phyloP scores from a whole-genome alignment of 2,329 filamentous ascomycete genomes.

The Scedosporium apiospermum region DNA sequence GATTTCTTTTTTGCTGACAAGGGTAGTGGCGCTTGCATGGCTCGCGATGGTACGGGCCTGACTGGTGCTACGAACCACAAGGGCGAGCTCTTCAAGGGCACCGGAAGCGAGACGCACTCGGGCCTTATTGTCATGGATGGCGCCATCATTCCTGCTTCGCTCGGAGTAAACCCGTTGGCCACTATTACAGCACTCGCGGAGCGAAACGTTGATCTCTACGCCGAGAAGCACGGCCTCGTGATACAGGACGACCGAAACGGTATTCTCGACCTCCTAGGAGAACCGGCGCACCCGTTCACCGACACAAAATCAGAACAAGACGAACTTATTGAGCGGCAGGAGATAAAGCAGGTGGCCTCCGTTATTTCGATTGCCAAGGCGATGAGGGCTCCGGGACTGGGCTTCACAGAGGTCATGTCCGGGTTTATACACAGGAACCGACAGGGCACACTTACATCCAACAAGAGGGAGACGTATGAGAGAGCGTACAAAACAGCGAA shows the following conservation, averaged over 20 bases:
- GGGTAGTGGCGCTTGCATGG: conserved; percentile 52
- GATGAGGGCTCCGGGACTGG: conserved; percentile 39
- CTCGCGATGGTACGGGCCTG: conserved; percentile 43
- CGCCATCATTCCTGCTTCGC: conserved; percentile 49
- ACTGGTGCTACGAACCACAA: conserved; percentile 52
- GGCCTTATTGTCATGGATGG: conserved; percentile 55
- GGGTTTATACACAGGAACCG: conserved; percentile 46
- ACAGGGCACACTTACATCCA: conserved; percentile 27
- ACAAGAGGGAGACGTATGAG: conserved; percentile 42
- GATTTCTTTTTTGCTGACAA: conserved; percentile 6
- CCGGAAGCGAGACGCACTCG: conserved; percentile 37
- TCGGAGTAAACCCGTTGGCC: conserved; percentile 59
- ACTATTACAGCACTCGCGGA: conserved; percentile 63
- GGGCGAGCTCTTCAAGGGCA: conserved; percentile 49
- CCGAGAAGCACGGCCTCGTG: conserved; percentile 26
- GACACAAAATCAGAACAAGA: conserved; percentile 9
- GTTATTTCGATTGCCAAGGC: conserved; percentile 31
- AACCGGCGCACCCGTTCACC: conserved; percentile 29
- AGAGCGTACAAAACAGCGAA: conserved; percentile 41
- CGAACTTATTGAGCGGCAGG: conserved; percentile 23
- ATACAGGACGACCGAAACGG: conserved; percentile 38
- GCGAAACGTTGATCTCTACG: conserved; percentile 45
- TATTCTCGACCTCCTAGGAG: conserved; percentile 43
- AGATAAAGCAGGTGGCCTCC: conserved; percentile 23
- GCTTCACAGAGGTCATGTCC: conserved; percentile 56